phyloP scores from a whole-genome alignment of 1,284 basidiomycete species.

The Schizophyllum commune region DNA sequence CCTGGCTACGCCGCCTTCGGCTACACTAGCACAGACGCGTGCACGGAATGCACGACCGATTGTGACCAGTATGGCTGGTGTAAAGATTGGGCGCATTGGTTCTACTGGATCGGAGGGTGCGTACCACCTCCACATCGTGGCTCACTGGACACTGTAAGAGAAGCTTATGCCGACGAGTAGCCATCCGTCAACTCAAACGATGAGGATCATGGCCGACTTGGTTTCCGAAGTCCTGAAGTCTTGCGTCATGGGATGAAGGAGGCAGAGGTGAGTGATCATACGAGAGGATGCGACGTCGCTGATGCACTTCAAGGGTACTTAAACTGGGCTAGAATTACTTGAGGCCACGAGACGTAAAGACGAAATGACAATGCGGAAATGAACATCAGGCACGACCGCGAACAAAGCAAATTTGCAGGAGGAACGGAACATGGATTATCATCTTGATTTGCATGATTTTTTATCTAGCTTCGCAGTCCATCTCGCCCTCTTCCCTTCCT shows the following conservation, averaged over 20 bases:
- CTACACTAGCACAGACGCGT: conserved; percentile 17
- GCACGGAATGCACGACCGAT: conserved; percentile 14
- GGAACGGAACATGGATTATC: too few relatives aligned
- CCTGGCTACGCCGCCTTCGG: conserved; percentile 25
- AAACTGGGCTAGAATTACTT: neutral
- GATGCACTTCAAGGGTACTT: neutral
- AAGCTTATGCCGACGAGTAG: conserved; percentile 4
- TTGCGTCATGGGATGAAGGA: neutral
- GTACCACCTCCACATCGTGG: too few relatives aligned
- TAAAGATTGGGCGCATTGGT: conserved; percentile 18
- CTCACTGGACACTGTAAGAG: too few relatives aligned
- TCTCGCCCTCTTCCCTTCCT: too few relatives aligned
- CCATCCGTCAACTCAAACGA: conserved; percentile 19
- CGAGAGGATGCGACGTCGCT: neutral
- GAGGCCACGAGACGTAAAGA: too few relatives aligned
- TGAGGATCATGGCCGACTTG: conserved; percentile 19
- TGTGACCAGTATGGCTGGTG: conserved; percentile 17
- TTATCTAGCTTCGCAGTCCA: too few relatives aligned
- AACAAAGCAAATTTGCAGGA: too few relatives aligned
- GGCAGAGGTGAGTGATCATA: neutral
- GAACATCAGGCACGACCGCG: too few relatives aligned
- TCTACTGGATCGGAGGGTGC: conserved; percentile 22
- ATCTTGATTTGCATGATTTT: too few relatives aligned
- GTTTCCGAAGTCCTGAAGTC: conserved; percentile 8
- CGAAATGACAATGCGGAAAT: too few relatives aligned